Conservation (phyloP, 2,329 filamentous ascomycete genomes). For the Cryphonectria carpinicola region DNA sequence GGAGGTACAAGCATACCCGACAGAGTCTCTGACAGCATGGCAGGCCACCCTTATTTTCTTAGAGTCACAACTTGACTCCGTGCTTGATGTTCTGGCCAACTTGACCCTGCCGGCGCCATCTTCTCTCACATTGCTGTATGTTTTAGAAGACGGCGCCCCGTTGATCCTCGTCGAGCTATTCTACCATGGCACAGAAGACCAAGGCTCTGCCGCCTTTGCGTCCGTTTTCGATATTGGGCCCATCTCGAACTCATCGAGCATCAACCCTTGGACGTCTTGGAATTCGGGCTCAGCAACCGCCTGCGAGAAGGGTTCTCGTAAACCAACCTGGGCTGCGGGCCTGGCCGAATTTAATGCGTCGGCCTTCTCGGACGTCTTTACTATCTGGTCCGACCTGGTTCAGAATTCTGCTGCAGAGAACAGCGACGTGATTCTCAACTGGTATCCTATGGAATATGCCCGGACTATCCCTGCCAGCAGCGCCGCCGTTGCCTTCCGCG, state of each 20-base stretch:
- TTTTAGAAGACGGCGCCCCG: neutral
- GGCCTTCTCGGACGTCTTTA: neutral
- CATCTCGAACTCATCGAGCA: neutral
- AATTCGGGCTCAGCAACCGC: neutral
- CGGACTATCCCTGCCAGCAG: neutral
- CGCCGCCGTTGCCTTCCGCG: conserved; percentile 3
- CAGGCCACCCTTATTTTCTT: conserved; percentile 7
- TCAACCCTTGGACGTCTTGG: conserved; percentile 1
- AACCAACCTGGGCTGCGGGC: neutral
- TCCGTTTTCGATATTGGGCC: neutral
- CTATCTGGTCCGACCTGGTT: conserved; percentile 2
- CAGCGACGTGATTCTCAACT: conserved; percentile 8
- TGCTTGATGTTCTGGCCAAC: neutral
- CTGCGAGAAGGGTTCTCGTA: neutral
- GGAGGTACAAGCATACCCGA: conserved; percentile 48
- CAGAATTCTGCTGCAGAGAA: neutral
- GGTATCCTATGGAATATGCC: conserved; percentile 5
- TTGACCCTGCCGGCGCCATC: neutral
- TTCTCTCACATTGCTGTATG: neutral
- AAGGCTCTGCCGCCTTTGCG: neutral
- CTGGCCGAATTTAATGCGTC: conserved; percentile 5
- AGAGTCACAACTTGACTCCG: neutral
- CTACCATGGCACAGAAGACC: neutral
- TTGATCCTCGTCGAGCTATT: conserved; percentile 4
- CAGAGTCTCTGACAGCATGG: conserved; percentile 5